Evolutionary conservation across 129 eudicot genomes (phyloP), one percentile per base, ranked within the genome.

Genomic region (Arctium lappa): DNA sequence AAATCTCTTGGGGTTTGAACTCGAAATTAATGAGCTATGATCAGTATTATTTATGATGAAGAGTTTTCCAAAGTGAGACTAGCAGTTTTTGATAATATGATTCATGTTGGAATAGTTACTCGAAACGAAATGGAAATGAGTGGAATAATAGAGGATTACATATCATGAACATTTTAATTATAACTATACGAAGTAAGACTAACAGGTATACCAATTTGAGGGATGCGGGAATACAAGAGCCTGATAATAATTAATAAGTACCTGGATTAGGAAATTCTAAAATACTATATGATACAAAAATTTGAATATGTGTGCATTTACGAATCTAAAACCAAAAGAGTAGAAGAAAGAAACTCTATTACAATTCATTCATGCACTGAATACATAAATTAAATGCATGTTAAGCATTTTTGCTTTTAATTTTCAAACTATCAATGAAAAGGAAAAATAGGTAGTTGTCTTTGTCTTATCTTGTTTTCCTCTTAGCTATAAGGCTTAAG

Each of bases 1-100:
- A 60, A 40, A 44, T 79, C 75, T 40, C 30, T 8, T 79, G 44
- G 62, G 8, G 27, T 66, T 42, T 72, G 73, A 53, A 72, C 84
- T 75, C 42, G 63, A 71, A 71, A 10, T 71, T 15, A 80, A 70
- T 39, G 46, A 80, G 71, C 69, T 36, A 32, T 37, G 73, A 80
- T 72, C 39, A 56, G 84, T 80, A 50, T 10, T 36, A 48, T 27
- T 78, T 16, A 38, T 78, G 39, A n/a, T 16, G 27, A 56, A 16
- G 66, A n/a, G 66, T 60, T 60, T 60, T 16, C 29, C 66, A 5
- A n/a, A 60, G 30, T 18, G 68, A 60, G 68, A 0, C 68, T 16
- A 16, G 29, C 29, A n/a, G n/a, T 60, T n/a, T n/a, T 60, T n/a
- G 8, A 29, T 60, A 18, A 60, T 0, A 60, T 16, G 30, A n/a